These are phyloP conservation scores for Lactarius trivialis DNA, from an alignment of 768 basidiomycete genomes.

Conservation along the genomic window DNA sequence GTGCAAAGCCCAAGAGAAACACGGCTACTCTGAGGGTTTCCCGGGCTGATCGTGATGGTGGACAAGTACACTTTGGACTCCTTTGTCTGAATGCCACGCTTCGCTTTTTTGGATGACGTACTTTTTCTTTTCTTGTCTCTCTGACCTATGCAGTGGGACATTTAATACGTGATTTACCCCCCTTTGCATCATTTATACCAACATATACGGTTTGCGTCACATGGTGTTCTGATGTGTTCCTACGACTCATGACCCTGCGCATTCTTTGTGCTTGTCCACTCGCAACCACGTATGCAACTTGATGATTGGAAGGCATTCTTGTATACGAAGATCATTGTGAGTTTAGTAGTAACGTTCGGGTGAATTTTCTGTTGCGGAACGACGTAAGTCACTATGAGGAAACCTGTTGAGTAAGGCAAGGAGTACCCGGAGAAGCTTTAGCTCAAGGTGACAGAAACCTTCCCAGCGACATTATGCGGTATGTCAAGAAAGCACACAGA, in stretches of 20 bases:
- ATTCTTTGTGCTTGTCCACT: background rate
- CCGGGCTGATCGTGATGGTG: conserved; percentile 3
- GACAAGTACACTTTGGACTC: conserved; percentile 15
- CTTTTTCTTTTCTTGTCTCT: background rate
- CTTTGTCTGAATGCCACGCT: background rate
- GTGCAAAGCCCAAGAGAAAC: background rate
- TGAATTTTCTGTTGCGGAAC: too few relatives aligned
- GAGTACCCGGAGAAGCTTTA: background rate
- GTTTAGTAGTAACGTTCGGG: too few relatives aligned
- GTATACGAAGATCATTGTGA: background rate
- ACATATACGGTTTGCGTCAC: background rate
- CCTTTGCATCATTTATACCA: conserved; percentile 13
- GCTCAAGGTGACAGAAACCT: background rate
- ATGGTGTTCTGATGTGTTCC: background rate
- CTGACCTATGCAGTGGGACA: conserved; percentile 4
- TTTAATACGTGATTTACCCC: conserved; percentile 13
- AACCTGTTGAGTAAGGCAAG: background rate
- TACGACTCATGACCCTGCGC: background rate
- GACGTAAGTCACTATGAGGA: background rate
- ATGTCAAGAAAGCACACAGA: too few relatives aligned
- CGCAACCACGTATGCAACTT: background rate
- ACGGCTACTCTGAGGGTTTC: background rate
- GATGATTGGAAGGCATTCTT: background rate
- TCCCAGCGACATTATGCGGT: too few relatives aligned
- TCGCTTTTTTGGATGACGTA: background rate